Conservation (phyloP, 106 monocot species). For the Dactylorhiza incarnata region DNA sequence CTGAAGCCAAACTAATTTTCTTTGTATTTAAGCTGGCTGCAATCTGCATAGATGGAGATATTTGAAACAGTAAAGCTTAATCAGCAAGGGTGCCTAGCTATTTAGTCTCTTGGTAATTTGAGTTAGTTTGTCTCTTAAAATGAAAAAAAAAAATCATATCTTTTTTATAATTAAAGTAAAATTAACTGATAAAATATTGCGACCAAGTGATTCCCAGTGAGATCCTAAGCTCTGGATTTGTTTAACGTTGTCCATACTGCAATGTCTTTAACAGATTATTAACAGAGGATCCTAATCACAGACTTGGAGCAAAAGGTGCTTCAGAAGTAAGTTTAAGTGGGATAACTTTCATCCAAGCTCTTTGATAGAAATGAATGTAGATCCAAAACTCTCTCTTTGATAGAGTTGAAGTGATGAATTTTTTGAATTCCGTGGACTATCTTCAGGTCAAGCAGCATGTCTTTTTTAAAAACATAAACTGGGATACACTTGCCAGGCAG, state of each 20-base stretch:
- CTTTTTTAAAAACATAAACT: slow-evolving; percentile 95
- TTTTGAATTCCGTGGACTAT: slow-evolving; percentile 9
- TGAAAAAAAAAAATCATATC: background rate
- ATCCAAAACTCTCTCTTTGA: background rate
- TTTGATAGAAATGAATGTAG: background rate
- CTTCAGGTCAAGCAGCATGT: slow-evolving; percentile 85
- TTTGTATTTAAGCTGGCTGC: too few species aligned
- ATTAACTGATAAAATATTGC: background rate
- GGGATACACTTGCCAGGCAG: slow-evolving; percentile 96
- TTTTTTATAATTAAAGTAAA: background rate
- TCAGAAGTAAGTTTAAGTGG: slow-evolving; percentile 48
- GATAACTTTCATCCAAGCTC: background rate
- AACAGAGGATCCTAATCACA: slow-evolving; percentile 92
- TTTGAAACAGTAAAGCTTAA: background rate
- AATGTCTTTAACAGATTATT: slow-evolving; percentile 50
- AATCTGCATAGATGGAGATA: background rate
- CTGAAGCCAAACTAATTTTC: too few species aligned
- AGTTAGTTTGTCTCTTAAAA: background rate
- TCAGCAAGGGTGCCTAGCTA: background rate
- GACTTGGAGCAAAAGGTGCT: slow-evolving; percentile 94
- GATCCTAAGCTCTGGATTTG: background rate
- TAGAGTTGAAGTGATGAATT: background rate
- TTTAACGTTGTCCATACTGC: background rate
- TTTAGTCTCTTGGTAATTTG: background rate
- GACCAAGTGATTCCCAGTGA: background rate